phyloP scores from a whole-genome alignment of 176 grass and related monocot species.

The Oryza glumipatula region DNA sequence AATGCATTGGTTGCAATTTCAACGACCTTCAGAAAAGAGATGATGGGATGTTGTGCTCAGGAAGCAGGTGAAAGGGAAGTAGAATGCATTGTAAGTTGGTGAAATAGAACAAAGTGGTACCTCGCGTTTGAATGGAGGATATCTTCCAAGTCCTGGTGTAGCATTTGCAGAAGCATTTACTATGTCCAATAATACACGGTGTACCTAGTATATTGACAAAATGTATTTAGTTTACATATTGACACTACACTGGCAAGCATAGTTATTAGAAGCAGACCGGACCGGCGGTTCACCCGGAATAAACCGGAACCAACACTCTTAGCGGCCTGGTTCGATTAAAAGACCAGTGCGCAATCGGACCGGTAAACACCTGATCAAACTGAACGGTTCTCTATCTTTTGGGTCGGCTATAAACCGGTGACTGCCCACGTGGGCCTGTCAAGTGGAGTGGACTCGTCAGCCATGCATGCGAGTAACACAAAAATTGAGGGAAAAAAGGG shows the following conservation, averaged over 20 bases:
- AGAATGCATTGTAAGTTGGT: background rate
- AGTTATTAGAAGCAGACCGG: too few species aligned
- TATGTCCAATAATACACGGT: constrained; percentile 90
- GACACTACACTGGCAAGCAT: constrained; percentile 24
- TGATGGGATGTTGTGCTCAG: constrained; percentile 28
- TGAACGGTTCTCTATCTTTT: too few species aligned
- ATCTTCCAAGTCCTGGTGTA: constrained; percentile 92
- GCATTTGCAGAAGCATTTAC: constrained; percentile 89
- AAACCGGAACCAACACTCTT: too few species aligned
- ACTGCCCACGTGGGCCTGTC: too few species aligned
- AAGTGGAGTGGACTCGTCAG: too few species aligned
- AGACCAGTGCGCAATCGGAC: too few species aligned
- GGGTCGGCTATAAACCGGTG: too few species aligned
- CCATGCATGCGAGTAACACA: too few species aligned
- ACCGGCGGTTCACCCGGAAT: too few species aligned
- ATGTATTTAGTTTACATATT: constrained; percentile 29
- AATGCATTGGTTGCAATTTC: constrained; percentile 82
- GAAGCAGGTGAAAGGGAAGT: constrained; percentile 40
- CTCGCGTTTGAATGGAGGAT: constrained; percentile 96
- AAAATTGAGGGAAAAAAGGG: too few species aligned
- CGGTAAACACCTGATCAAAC: too few species aligned
- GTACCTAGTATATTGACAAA: constrained; percentile 61
- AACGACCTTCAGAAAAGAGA: constrained; percentile 73
- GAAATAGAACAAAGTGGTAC: constrained; percentile 46
- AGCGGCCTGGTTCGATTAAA: too few species aligned